Evolutionary conservation across 2,329 filamentous ascomycete species (phyloP), one percentile per base, ranked within the genome.

Genomic region (Phialocephala subalpina): DNA sequence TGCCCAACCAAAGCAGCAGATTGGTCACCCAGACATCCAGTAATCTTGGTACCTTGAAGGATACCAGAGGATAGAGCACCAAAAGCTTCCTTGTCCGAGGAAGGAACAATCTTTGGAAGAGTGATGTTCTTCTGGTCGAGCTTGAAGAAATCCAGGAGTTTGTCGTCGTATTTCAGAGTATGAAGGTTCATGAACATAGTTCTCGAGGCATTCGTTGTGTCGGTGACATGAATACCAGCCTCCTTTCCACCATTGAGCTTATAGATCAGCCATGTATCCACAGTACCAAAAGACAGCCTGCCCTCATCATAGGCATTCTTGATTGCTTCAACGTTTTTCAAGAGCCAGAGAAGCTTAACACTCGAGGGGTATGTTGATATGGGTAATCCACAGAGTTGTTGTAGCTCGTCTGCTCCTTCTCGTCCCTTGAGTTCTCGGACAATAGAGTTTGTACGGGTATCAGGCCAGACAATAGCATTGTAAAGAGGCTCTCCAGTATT

Each of bases 141-240:
- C 49, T 87, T 84, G 81, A 95, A 95, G 81, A 93, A 95, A 56
- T 90, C 83, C 35, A 94, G 81, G 58, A 94, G 84, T 60, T 86
- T 84, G 57, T 91, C 86, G 73, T 93, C 91, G 77, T 95, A 96
- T 72, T 93, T 79, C 53, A 93, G 82, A 1, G 87, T 92, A 73
- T 92, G 84, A 36, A 95, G 83, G 78, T 94, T 92, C 88, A 94
- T 92, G 79, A 96, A 94, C 92, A 94, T 94, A 52, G 92, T 95
- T 70, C 92, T 83, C 2, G 90, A 93, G n/a, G 92, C 92, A 77
- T 96, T 96, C 65, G 91, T 91, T 6, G 90, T 86, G 74, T 96
- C 92, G 1, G 92, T 93, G 65, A 95, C 91, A 75, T 90, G 87
- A 61, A 92, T 77, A 63, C 90, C 86, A 63, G 84, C 86, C 65